phyloP scores from a whole-genome alignment of 805 yeast genomes.

The Zygoascus tannicola region DNA sequence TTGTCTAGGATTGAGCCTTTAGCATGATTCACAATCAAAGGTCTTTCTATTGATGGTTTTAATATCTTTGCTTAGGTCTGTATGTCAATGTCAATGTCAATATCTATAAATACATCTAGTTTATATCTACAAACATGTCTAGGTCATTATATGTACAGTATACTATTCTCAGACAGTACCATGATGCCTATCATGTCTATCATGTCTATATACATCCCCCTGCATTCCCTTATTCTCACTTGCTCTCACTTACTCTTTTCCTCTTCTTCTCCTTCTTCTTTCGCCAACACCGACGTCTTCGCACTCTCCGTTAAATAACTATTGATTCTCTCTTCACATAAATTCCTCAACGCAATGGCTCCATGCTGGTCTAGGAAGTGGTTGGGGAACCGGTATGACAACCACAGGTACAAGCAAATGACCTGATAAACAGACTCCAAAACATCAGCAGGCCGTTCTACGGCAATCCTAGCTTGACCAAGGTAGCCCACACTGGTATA shows the following conservation, averaged over 20 bases:
- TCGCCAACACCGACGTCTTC: neutral
- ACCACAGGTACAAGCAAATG: constrained; percentile 70
- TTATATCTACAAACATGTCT: no score
- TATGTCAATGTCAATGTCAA: no score
- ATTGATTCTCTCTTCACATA: constrained; percentile 56
- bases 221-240: no score
- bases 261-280: neutral
- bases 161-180: no score
- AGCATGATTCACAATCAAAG: no score
- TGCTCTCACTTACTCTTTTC: neutral
- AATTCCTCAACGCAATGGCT: constrained; percentile 57
- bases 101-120: no score
- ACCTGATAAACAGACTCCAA: constrained; percentile 62
- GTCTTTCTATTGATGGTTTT: no score
- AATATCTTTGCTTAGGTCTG: no score
- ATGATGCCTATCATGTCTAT: no score
- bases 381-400: constrained; percentile 77
- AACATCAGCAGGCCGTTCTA: constrained; percentile 12
- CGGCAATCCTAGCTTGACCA: neutral
- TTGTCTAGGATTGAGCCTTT: no score
- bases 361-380: constrained; percentile 67
- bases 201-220: no score
- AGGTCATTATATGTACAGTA: no score
- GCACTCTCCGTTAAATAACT: constrained; percentile 19
- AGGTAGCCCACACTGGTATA: constrained; percentile 13